phyloP scores from a whole-genome alignment of 129 eudicot species.

The Sambucus nigra region DNA sequence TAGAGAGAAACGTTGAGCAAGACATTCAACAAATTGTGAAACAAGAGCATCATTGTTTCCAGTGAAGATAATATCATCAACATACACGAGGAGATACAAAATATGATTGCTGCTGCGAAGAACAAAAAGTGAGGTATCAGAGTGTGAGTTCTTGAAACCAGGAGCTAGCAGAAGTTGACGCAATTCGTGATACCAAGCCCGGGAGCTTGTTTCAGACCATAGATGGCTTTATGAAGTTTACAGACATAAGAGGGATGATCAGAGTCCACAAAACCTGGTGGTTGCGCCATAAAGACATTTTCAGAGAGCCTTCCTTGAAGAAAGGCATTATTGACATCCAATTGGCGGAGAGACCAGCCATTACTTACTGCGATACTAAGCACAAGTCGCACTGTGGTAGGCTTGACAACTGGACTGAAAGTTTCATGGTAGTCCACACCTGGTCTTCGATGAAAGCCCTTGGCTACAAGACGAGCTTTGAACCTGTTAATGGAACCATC shows the following conservation, averaged over 20 bases:
- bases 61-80: conserved; percentile 1
- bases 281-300: neutral
- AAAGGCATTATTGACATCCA: neutral
- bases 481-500: too few species aligned
- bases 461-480: neutral
- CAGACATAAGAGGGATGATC: neutral
- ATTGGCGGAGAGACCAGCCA: neutral
- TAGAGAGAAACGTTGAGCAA: neutral
- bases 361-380: neutral
- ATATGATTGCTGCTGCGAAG: neutral
- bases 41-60: neutral
- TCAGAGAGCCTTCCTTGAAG: neutral
- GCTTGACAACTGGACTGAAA: neutral
- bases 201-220: neutral
- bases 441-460: neutral
- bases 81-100: neutral
- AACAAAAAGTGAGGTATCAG: neutral
- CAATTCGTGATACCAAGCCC: neutral
- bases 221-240: neutral
- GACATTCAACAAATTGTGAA: neutral
- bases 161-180: neutral
- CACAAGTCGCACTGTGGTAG: neutral
- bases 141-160: neutral
- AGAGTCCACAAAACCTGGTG: neutral
- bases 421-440: neutral